Base-by-base conservation (phyloP, 345 rosid genomes). In the Pistacia atlantica region DNA sequence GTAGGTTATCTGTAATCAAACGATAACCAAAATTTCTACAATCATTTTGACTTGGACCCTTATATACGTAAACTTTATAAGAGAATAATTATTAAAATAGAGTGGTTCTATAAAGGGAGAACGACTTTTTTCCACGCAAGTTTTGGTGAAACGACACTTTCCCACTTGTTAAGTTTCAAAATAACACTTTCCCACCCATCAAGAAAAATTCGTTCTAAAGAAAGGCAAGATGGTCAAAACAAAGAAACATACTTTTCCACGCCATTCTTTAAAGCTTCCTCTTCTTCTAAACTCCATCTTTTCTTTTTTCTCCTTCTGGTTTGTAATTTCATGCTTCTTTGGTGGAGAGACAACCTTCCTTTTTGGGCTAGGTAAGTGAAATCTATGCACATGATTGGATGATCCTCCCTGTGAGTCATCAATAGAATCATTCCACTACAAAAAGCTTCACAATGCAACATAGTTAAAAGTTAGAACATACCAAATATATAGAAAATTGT, bases 221-320 rank as follows among this genome's bases (percentile, higher is more conserved):
- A 25, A 25, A 1, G 25, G 25, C 25, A 25, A 25, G 25, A 25
- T 25, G 25, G 25, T 25, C 42, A 25, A 48, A 16, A 46, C 3
- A 51, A 18, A 66, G 55, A 65, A 25, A 59, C 80, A 72, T 83
- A 87, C 90, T 77, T 65, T 37, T 18, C 8, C 1, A 84, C 87
- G 9, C 85, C 93, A 33, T 69, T 80, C 68, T 77, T 68, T 81
- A 91, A 80, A n/a, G 90, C 86, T 4, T 88, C 85, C 80, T 89
- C 96, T 74, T 89, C 93, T 81, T 85, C 82, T 13, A 61, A 0
- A 62, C 83, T 85, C 93, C 96, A 91, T 59, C 49, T 75, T 65
- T 72, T 88, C 42, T 14, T 76, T 72, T 52, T 77, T 49, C 82
- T 85, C 72, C 89, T 84, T 22, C 37, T 75, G 31, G n/a, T 73